Conservation (phyloP, 768 basidiomycete species). For the Gloeophyllum trabeum region DNA sequence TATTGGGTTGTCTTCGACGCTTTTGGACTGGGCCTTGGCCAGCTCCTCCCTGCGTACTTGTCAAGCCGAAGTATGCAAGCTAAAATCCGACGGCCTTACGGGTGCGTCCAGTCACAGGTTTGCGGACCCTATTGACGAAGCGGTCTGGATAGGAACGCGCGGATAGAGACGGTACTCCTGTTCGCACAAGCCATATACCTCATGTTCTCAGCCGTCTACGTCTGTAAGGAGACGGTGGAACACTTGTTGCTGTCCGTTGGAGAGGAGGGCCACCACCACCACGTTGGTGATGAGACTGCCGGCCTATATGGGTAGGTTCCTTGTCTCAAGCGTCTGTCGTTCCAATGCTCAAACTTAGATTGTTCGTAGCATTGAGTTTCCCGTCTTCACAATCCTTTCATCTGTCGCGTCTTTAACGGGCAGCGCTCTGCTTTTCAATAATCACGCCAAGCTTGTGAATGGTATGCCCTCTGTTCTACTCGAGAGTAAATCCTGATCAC, state of each 20-base stretch:
- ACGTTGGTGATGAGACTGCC: conserved; percentile 43
- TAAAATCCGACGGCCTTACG: conserved; percentile 36
- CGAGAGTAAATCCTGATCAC: background rate
- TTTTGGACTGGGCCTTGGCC: conserved; percentile 56
- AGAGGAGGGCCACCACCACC: conserved; percentile 53
- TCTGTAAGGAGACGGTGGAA: conserved; percentile 95
- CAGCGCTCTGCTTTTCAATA: conserved; percentile 47
- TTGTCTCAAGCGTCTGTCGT: conserved; percentile 20
- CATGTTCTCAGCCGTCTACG: conserved; percentile 89
- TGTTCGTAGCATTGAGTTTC: conserved; percentile 51
- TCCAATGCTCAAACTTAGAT: conserved; percentile 7
- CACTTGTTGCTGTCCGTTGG: conserved; percentile 74
- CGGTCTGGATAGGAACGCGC: conserved; percentile 36
- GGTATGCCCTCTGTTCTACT: too few species aligned
- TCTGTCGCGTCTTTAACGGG: conserved; percentile 45
- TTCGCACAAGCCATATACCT: conserved; percentile 92
- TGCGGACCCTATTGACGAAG: background rate
- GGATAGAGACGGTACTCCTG: conserved; percentile 57
- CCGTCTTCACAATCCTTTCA: conserved; percentile 40
- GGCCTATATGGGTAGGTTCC: conserved; percentile 27
- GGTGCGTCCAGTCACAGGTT: conserved; percentile 38
- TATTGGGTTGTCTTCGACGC: conserved; percentile 97
- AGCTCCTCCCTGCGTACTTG: conserved; percentile 34
- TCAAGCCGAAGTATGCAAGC: conserved; percentile 17
- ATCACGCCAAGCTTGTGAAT: conserved; percentile 53